These are phyloP conservation scores for Colletotrichum theobromicola DNA, from an alignment of 2,329 filamentous ascomycete genomes.

Conservation along the genomic window DNA sequence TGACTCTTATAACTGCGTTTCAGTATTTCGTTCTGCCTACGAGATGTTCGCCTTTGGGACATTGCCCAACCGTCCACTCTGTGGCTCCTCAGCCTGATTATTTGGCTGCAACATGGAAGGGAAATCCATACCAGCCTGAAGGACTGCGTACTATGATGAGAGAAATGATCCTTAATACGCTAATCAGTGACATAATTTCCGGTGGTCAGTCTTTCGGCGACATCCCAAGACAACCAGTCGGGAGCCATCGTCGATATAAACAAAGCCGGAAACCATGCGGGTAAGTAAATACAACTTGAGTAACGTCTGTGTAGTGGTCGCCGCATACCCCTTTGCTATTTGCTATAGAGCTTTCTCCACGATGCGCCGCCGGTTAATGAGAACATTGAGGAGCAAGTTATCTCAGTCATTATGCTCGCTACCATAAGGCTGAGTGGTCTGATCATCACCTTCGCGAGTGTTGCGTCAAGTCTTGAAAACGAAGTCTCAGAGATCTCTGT, in stretches of 20 bases:
- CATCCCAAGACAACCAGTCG: no score
- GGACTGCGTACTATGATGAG: neutral
- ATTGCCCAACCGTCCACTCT: neutral
- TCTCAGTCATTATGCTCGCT: neutral
- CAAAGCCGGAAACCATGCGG: neutral
- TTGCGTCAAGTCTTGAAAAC: neutral
- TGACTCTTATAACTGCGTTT: no score
- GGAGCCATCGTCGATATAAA: neutral
- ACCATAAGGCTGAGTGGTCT: neutral
- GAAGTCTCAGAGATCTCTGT: rapidly evolving
- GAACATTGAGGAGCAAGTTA: neutral
- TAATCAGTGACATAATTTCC: neutral
- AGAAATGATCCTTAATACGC: neutral
- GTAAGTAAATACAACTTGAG: neutral
- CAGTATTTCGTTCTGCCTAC: no score
- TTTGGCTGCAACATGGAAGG: neutral
- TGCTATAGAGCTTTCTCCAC: neutral
- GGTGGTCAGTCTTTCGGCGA: no score
- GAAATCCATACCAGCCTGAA: neutral
- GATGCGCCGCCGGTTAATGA: neutral
- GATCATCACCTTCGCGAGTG: neutral
- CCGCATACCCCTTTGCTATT: neutral
- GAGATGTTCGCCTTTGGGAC: no score
- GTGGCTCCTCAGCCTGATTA: neutral
- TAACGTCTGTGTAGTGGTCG: neutral